phyloP scores from a whole-genome alignment of 169 alveolate species.

The Babesia caballi region DNA sequence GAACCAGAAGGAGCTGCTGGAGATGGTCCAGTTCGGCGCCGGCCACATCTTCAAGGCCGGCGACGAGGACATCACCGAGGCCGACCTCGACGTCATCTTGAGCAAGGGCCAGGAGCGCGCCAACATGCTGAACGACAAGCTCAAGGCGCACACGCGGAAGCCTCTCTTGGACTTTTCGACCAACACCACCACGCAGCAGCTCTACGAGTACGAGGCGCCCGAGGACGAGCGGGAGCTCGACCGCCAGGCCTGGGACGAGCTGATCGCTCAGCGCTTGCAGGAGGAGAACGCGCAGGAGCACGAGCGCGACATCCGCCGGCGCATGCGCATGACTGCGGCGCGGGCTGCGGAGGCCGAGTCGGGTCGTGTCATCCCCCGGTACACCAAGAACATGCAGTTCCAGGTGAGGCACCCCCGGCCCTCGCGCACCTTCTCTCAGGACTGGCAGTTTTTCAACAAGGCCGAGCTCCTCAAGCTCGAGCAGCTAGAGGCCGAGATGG shows the following conservation, averaged over 20 bases:
- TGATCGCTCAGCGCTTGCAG: slow-evolving; percentile 42
- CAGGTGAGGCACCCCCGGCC: not conserved
- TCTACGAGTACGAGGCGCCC: slow-evolving; percentile 63
- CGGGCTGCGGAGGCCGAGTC: slow-evolving; percentile 2
- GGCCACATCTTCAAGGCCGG: slow-evolving; percentile 74
- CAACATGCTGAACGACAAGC: slow-evolving; percentile 61
- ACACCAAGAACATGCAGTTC: not conserved
- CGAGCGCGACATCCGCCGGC: slow-evolving; percentile 40
- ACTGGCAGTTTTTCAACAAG: slow-evolving; percentile 70
- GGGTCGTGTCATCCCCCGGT: not conserved
- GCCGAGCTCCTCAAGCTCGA: slow-evolving; percentile 52
- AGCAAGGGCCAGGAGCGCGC: slow-evolving; percentile 75
- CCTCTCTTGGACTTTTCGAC: slow-evolving; percentile 68
- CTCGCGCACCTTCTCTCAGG: slow-evolving; percentile 1
- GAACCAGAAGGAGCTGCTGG: slow-evolving; percentile 65
- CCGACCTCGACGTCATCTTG: slow-evolving; percentile 71
- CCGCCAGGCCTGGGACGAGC: slow-evolving; percentile 66
- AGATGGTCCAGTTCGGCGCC: slow-evolving; percentile 77
- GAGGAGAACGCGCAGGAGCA: slow-evolving; percentile 23
- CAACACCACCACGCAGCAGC: slow-evolving; percentile 26
- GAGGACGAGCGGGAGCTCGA: slow-evolving; percentile 40
- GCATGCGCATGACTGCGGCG: slow-evolving; percentile 46
- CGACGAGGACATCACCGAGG: slow-evolving; percentile 68
- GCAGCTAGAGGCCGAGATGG: slow-evolving; percentile 50
- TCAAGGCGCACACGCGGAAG: slow-evolving; percentile 65